Conservation (phyloP, 208 protist species). For the Porcisia hertigi region DNA sequence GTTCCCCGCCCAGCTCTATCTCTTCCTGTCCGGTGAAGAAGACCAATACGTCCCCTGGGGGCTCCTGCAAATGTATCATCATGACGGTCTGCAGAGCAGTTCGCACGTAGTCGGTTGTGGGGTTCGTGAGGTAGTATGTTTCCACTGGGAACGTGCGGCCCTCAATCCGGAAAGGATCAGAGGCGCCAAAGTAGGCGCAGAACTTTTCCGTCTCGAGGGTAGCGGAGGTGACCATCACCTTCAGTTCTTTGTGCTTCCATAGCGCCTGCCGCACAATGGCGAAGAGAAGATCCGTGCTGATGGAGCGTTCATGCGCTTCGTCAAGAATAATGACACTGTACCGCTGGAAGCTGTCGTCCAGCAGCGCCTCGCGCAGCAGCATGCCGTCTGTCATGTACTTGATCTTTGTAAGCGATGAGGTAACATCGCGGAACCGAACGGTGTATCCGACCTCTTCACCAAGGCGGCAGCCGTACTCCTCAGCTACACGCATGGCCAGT, state of each 20-base stretch:
- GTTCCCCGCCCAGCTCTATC: constrained; percentile 98
- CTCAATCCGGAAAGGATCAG: constrained; percentile 97
- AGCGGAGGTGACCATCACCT: constrained; percentile 99
- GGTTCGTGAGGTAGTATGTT: constrained; percentile 94
- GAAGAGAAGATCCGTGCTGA: constrained; percentile 99
- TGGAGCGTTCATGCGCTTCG: constrained; percentile 99
- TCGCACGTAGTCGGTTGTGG: constrained; percentile 97
- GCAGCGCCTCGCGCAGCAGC: constrained; percentile 97
- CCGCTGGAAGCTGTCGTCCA: constrained; percentile 93
- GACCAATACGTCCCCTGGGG: constrained; percentile 98
- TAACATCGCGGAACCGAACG: constrained; percentile 99
- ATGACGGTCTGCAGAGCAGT: constrained; percentile 97
- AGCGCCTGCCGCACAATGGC: constrained; percentile 96
- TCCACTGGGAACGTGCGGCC: constrained; percentile 98
- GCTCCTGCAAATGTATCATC: constrained; percentile 98
- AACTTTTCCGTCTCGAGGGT: constrained; percentile 99
- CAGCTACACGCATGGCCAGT: constrained; percentile 98
- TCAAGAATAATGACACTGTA: constrained; percentile 99
- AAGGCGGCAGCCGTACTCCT: constrained; percentile 97
- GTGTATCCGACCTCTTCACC: constrained; percentile 99
- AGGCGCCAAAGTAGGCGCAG: constrained; percentile 96
- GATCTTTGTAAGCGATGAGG: constrained; percentile 95
- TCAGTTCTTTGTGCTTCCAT: constrained; percentile 91
- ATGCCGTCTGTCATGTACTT: constrained; percentile 99
- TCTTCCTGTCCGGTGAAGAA: constrained; percentile 99